Base-by-base conservation (phyloP, 2,329 filamentous ascomycete species). In the Rhinocladiella similis region DNA sequence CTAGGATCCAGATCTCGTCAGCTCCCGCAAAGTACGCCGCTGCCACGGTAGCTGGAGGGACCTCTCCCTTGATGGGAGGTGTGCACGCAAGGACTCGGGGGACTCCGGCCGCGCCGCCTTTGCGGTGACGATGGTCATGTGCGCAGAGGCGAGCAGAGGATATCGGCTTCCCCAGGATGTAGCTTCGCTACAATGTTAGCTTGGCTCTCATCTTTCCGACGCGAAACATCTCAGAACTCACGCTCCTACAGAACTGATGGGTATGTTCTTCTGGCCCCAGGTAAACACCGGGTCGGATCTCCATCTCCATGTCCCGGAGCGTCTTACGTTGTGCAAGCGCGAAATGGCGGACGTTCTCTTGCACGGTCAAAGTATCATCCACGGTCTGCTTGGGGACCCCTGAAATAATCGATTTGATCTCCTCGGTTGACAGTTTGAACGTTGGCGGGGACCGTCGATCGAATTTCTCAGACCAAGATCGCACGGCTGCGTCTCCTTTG, bases 101-200 rank as follows among this genome's bases (percentile, higher is more conserved):
- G 1, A 82, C 79, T 2, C 80, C 80, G 4, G 80, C 80, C 2
- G 77, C 76, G 80, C 80, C 2, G 77, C 76, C 62, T 82, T 82
- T 19, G 80, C 80, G 0, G 80, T 82, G 3, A 81, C 65, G 46
- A 82, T 80, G 1, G 80, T 82, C 80, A 82, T 82, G 64, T 82
- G 80, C 2, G 78, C 77, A 6, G 75, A 79, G 1, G 80, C 80
- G 2, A 82, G 75, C 2, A 82, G 71, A 0, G 80, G 77, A 57
- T 82, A 83, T 5, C 79, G 72, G 3, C 80, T 79, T 4, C 78
- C 79, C n/a, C 1, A 79, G 79, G 39, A 81, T 79, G 59, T 79
- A 80, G 0, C 25, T 27, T 3, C 25, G 7, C 7, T n/a, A n/a
- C n/a, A n/a, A n/a, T n/a, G n/a, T n/a, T n/a, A n/a, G n/a, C n/a